Conservation (phyloP, 208 protist genomes). For the Crithidia acanthocephali region DNA sequence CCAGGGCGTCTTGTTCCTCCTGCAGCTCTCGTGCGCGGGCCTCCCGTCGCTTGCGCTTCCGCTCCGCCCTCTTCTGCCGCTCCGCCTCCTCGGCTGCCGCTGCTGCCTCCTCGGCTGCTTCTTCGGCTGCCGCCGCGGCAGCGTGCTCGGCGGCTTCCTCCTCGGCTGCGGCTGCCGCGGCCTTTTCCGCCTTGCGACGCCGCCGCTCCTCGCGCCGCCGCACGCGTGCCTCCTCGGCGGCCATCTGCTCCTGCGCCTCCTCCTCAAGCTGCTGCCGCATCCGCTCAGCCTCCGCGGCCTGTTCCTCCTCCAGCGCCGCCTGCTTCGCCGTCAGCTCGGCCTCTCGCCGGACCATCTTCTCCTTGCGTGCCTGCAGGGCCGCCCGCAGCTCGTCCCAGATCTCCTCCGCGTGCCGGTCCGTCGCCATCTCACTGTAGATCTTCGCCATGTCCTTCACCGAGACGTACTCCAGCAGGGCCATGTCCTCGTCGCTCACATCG, state of each 20-base stretch:
- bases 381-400: conserved; percentile 79
- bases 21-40: conserved; percentile 59
- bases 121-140: conserved; percentile 41
- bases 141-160: conserved; percentile 33
- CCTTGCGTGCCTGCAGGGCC: conserved; percentile 54
- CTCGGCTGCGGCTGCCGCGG: conserved; percentile 33
- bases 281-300: conserved; percentile 39
- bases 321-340: conserved; percentile 49
- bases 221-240: conserved; percentile 39
- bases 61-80: conserved; percentile 43
- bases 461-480: conserved; percentile 80
- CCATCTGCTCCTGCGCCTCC: conserved; percentile 46
- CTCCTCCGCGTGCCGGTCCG: conserved; percentile 61
- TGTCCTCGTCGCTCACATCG: conserved; percentile 73
- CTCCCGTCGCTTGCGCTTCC: conserved; percentile 56
- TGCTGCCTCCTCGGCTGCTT: conserved; percentile 45
- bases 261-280: conserved; percentile 42
- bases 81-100: conserved; percentile 47
- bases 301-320: conserved; percentile 38
- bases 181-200: conserved; percentile 40
- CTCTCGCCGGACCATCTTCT: conserved; percentile 47
- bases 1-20: conserved; percentile 70
- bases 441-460: conserved; percentile 89
- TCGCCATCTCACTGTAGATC: conserved; percentile 82
- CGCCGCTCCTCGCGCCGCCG: conserved; percentile 46